A percentile compares a stretch with the other conserved stretches of the same genome.
Evolutionary conservation across 2,329 filamentous ascomycete species (phyloP).

Genomic region (Xylaria sp.): DNA sequence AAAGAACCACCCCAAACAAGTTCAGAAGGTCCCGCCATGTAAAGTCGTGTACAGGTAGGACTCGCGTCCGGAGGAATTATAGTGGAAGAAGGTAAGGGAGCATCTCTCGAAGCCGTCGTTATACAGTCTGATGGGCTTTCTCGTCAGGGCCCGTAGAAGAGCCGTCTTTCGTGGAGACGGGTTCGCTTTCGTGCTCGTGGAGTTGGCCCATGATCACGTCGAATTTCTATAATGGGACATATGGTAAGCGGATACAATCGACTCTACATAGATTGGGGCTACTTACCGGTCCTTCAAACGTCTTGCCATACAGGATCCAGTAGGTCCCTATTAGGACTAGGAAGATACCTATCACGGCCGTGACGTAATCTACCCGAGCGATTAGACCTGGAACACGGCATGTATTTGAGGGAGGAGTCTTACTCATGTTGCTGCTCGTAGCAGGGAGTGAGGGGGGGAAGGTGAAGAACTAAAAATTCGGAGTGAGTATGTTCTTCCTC

Average conservation of each 20-base stretch:
- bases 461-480: constrained; percentile 48
- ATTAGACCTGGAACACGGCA: constrained; percentile 20
- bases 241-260: constrained; percentile 8
- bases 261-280: background rate
- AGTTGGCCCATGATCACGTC: constrained; percentile 44
- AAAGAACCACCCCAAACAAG: background rate
- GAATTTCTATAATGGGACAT: constrained; percentile 41
- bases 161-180: constrained; percentile 20
- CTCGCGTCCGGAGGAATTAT: background rate
- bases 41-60: background rate
- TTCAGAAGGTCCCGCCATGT: background rate
- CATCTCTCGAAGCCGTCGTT: background rate
- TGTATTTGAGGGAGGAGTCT: constrained; percentile 18
- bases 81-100: background rate
- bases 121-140: constrained; percentile 31
- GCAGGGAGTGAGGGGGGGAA: constrained; percentile 49
- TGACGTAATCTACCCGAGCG: constrained; percentile 50
- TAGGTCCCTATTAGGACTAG: constrained; percentile 44
- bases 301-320: constrained; percentile 45
- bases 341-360: constrained; percentile 53
- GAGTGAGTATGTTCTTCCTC: constrained; percentile 12
- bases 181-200: constrained; percentile 37
- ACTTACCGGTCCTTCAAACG: constrained; percentile 49
- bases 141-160: constrained; percentile 34
- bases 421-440: constrained; percentile 49